Evolutionary conservation across 352 stramenopile species (phyloP).

Genomic region (Globisporangium irregulare): DNA sequence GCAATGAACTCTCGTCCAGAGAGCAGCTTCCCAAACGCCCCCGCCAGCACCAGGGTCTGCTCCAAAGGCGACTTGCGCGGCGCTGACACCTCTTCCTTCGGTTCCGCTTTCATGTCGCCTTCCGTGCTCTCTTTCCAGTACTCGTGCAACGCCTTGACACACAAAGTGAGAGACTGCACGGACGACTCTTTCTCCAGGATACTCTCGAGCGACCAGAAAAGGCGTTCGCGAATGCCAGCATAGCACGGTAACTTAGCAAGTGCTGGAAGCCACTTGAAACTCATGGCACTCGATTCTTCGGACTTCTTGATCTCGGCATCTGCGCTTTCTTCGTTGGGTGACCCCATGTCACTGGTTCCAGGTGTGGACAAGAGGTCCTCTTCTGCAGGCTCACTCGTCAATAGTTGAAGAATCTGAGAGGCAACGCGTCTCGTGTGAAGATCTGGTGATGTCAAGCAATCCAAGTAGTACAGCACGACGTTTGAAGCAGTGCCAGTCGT

Average conservation of each 20-base stretch:
- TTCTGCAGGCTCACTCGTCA: slow-evolving; percentile 35
- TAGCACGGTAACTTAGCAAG: slow-evolving; percentile 72
- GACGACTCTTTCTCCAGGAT: slow-evolving; percentile 74
- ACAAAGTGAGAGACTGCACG: slow-evolving; percentile 57
- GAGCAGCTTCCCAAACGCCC: slow-evolving; percentile 66
- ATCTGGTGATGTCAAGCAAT: slow-evolving; percentile 57
- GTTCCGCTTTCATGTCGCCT: background rate
- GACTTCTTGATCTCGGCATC: slow-evolving; percentile 24
- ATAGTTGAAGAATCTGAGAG: slow-evolving; percentile 58
- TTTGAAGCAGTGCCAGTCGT: slow-evolving; percentile 33
- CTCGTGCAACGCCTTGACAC: slow-evolving; percentile 61
- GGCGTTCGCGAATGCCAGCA: slow-evolving; percentile 40
- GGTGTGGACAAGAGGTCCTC: slow-evolving; percentile 18
- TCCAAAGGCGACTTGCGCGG: slow-evolving; percentile 42
- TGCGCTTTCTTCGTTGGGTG: slow-evolving; percentile 27
- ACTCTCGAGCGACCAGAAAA: slow-evolving; percentile 67
- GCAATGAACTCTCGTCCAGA: slow-evolving; percentile 61
- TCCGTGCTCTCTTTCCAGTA: slow-evolving; percentile 50
- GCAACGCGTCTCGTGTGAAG: slow-evolving; percentile 51
- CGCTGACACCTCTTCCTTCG: background rate
- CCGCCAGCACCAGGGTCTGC: slow-evolving; percentile 55
- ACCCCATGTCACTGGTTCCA: slow-evolving; percentile 21
- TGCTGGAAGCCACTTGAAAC: slow-evolving; percentile 68
- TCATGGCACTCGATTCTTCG: slow-evolving; percentile 28
- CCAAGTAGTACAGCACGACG: slow-evolving; percentile 70